Base-by-base conservation (phyloP, 163 green algal genomes). In the Scenedesmus sp. region DNA sequence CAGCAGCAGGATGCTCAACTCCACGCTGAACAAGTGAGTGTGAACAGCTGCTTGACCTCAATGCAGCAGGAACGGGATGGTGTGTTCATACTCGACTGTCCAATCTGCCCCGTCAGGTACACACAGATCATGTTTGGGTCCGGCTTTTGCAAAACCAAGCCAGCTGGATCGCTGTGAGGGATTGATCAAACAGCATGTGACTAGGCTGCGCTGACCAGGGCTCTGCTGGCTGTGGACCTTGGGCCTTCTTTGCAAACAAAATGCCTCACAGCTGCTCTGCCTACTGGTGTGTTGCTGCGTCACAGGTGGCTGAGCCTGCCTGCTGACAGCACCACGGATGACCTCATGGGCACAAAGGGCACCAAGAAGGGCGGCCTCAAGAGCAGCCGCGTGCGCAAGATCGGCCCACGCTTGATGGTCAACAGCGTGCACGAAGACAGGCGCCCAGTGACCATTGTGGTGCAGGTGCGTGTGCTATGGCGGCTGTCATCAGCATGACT, bases 351-450 rank as follows among this genome's bases (percentile, higher is more conserved):
- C 77, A 85, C 81, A 64, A 93, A 90, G 56, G 88, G 66, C 54
- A 79, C 85, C 13, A 95, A 93, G 64, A 93, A 93, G 86, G 91
- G 90, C 57, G 90, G 89, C 82, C 83, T 93, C 26, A 88, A 90
- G 66, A 34, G 64, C 15, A 70, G 23, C 15, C 74, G 62, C 34
- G 56, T 76, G 57, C 79, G 88, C 84, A 91, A 86, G 64, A 84
- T 90, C 0, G 93, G 94, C 0, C 93, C 93, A 3, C 73, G 84
- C 2, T 82, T 82, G 23, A 57, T 73, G 2, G 86, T 94, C 15
- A 87, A 93, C 34, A 92, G 90, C 7, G 15, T 89, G 18, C 92
- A 95, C 15, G 46, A 74, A 13, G 93, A 95, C 82, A 81, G 88
- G 56, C 70, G 91, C 34, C 85, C 91, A 62, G 67, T 95, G 60